Evolutionary conservation across 371 early-diverging fungal genomes (phyloP), one percentile per base, ranked within the genome.

Genomic region (Circinella umbellata): DNA sequence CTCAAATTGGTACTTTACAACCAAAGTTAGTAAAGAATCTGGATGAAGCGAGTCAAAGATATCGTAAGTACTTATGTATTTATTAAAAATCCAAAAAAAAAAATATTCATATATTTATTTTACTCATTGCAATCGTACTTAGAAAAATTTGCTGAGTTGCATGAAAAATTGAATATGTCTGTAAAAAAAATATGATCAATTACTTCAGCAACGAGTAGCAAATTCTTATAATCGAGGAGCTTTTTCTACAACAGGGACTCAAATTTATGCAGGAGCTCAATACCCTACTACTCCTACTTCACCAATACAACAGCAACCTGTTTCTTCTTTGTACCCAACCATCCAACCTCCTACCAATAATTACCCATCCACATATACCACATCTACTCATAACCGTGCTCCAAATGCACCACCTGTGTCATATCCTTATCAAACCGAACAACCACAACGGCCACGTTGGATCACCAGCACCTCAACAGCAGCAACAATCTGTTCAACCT

Each of bases 101-200:
- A 13, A 51, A 17, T 49, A 49, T 14, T 51, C 59, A 62, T 63
- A 82, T 78, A 64, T 39, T 76, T 72, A 8, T 36, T 38, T 36
- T 38, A 5, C 15, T 51, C 7, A 13, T 42, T 42, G 3, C 0
- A 42, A 3, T n/a, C 10, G 18, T 27, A 13, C 34, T 51, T 15
- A 64, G 65, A 64, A 49, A 64, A 49, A 36, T 89, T 87, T 63
- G 81, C 89, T 34, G 89, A 88, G 11, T 70, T 91, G 64, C 91
- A 93, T 66, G 89, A 90, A 38, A 92, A 93, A 73, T 77, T 96
- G 46, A 83, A 90, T 49, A 85, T 84, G 15, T 93, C 94, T 27
- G 86, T 93, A 20, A 91, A 86, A 71, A n/a, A 82, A 90, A 36
- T 96, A 96, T 64, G 96, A 96, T 74, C 88, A 84, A 60, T 71